These are phyloP conservation scores for Leucocoprinus birnbaumii DNA, from an alignment of 768 basidiomycete species.

Conservation along the genomic window DNA sequence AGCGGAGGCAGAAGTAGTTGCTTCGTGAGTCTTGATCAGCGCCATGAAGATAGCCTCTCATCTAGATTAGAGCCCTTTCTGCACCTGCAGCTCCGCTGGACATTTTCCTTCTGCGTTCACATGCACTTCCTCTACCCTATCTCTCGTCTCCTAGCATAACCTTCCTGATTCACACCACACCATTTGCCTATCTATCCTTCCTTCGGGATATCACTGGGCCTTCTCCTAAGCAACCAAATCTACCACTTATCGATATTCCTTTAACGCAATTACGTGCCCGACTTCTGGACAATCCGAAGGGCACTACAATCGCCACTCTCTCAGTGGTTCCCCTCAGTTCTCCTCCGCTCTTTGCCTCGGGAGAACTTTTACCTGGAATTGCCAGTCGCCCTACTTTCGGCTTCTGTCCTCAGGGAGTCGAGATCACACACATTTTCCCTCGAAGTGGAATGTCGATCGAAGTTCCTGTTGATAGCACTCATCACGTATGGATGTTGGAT, in stretches of 20 bases:
- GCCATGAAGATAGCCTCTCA: conserved; percentile 9
- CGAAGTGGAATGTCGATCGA: conserved; percentile 26
- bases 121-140: conserved; percentile 72
- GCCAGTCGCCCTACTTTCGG: conserved; percentile 51
- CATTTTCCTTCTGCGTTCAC: conserved; percentile 62
- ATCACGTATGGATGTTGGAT: conserved; percentile 65
- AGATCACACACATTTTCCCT: conserved; percentile 52
- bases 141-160: conserved; percentile 65
- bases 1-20: conserved; percentile 50
- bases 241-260: conserved; percentile 51
- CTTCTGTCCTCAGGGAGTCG: conserved; percentile 41
- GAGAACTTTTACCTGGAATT: conserved; percentile 40
- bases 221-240: conserved; percentile 16
- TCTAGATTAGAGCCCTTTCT: conserved; percentile 30
- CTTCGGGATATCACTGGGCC: conserved; percentile 30
- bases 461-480: conserved; percentile 15
- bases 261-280: conserved; percentile 42
- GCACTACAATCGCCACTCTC: conserved; percentile 56
- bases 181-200: conserved; percentile 64
- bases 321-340: conserved; percentile 33
- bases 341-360: conserved; percentile 38
- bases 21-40: conserved; percentile 41
- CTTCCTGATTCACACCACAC: conserved; percentile 71
- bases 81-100: conserved; percentile 53
- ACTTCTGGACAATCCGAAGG: conserved; percentile 39